Base-by-base conservation (phyloP, 306 rosid genomes). In the Begonia fuchsioides region DNA sequence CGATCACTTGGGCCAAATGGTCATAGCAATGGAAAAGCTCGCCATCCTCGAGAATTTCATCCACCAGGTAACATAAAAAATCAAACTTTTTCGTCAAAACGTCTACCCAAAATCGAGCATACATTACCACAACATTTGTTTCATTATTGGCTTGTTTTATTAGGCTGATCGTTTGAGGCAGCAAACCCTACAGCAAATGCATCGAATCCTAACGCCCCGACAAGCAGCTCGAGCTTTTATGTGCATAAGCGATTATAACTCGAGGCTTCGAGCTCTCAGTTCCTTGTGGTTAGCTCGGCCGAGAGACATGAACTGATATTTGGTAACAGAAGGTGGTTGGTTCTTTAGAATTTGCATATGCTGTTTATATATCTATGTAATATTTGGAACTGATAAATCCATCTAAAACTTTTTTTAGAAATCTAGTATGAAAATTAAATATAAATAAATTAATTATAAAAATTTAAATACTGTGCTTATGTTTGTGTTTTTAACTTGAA, bases 1-100 rank as follows among this genome's bases (percentile, higher is more conserved):
- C 0, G 94, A 80, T 35, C 82, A 87, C 68, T 82, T 87, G 96
- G 94, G 92, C 10, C 94, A 82, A 71, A 87, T 87, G 96, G 96
- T 94, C 0, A 63, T 87, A 46, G 94, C 96, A 47, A 79, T 87
- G 92, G 76, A 82, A 55, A 87, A 82, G 53, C 92, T 87, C 46
- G 74, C 84, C 17, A 73, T 84, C n/a, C 63, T 82, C 0, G 92
- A 87, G 72, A 76, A 56, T 55, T 87, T 87, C 69, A 68, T 82
- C 59, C 72, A 77, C 64, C 96, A 87, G 83, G 96, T 75, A 62
- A 26, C 35, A 26, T 5, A 26, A 56, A 11, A 43, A 43, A 11
- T 43, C 12, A 6, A 11, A 43, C 46, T 11, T 13, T n/a, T n/a
- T n/a, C n/a, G n/a, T n/a, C n/a, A n/a, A n/a, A n/a, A n/a, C n/a